A percentile compares a stretch with the other conserved stretches of the same genome.
Evolutionary conservation across 2,329 filamentous ascomycete species (phyloP).

Genomic region (Stromatinia cepivora): DNA sequence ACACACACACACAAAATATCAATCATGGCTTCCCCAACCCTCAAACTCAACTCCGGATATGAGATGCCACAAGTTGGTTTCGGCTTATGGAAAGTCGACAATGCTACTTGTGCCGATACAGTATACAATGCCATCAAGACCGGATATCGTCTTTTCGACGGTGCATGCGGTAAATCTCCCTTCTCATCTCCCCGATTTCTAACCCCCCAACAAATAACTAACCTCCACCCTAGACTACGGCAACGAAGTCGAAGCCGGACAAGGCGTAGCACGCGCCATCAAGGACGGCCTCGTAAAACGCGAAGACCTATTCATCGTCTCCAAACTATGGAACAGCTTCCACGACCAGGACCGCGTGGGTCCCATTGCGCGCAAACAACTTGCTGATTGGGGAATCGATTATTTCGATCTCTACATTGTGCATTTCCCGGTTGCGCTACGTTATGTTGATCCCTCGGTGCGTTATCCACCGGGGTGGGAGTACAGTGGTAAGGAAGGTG

Average conservation of each 20-base stretch:
- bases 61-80: slow-evolving; percentile 63
- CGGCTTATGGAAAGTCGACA: slow-evolving; percentile 70
- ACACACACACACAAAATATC: neutral
- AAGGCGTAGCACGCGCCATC: slow-evolving; percentile 77
- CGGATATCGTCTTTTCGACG: slow-evolving; percentile 61
- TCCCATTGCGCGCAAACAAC: slow-evolving; percentile 73
- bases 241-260: slow-evolving; percentile 75
- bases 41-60: slow-evolving; percentile 50
- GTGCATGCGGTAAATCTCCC: slow-evolving; percentile 51
- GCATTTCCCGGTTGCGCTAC: slow-evolving; percentile 84
- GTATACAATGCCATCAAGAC: slow-evolving; percentile 67
- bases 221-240: slow-evolving; percentile 63
- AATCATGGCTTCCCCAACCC: slow-evolving; percentile 41
- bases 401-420: slow-evolving; percentile 91
- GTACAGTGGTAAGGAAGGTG: slow-evolving; percentile 59
- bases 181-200: neutral
- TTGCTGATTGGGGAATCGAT: slow-evolving; percentile 79
- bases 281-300: slow-evolving; percentile 79
- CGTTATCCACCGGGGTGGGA: slow-evolving; percentile 81
- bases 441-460: slow-evolving; percentile 77
- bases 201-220: neutral
- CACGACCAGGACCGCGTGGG: slow-evolving; percentile 77
- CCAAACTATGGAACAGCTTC: slow-evolving; percentile 92
- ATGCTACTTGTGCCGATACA: slow-evolving; percentile 61
- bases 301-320: slow-evolving; percentile 86